Percentiles rank a stretch among this genome's conserved stretches.
Evolutionary conservation across 2,329 filamentous ascomycete genomes (phyloP).

Genomic region (Geosmithia flava): DNA sequence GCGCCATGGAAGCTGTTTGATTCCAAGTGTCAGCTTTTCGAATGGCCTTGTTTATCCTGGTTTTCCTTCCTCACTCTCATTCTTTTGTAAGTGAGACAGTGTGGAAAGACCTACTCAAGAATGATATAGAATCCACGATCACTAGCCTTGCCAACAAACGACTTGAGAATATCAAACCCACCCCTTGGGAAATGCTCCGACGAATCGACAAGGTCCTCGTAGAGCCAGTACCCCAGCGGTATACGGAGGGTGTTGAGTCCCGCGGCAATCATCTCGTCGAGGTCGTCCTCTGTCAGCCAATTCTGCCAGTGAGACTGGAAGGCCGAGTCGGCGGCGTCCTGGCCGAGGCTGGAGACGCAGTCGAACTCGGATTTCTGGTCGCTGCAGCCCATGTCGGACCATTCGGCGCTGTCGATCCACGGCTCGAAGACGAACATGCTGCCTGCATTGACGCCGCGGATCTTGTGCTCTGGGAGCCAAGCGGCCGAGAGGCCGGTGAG

Average conservation of each 20-base stretch:
- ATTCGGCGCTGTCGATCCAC: constrained; percentile 35
- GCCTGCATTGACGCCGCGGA: constrained; percentile 43
- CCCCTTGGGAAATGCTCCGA: constrained; percentile 38
- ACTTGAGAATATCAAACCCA: constrained; percentile 30
- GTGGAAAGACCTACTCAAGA: constrained; percentile 21
- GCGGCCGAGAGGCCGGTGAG: background rate
- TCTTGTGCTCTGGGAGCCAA: constrained; percentile 18
- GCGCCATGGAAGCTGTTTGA: constrained; percentile 28
- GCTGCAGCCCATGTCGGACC: constrained; percentile 34
- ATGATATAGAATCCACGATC: constrained; percentile 39
- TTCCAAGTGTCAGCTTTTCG: background rate
- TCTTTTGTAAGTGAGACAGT: background rate
- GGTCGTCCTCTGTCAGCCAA: constrained; percentile 35
- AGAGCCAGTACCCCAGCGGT: constrained; percentile 43
- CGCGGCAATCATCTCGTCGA: constrained; percentile 32
- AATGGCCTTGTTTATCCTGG: too few relatives aligned
- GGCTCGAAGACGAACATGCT: constrained; percentile 39
- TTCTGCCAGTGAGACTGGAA: constrained; percentile 37
- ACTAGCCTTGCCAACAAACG: constrained; percentile 32
- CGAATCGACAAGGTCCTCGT: constrained; percentile 33
- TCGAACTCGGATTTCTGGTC: constrained; percentile 36
- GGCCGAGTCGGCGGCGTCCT: constrained; percentile 28
- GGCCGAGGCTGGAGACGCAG: constrained; percentile 35
- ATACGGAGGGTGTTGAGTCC: constrained; percentile 42
- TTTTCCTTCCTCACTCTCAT: background rate